Percentiles rank a stretch among this genome's conserved stretches.
Evolutionary conservation across 2,329 filamentous ascomycete genomes (phyloP).

Genomic region (Botrytis cinerea): DNA sequence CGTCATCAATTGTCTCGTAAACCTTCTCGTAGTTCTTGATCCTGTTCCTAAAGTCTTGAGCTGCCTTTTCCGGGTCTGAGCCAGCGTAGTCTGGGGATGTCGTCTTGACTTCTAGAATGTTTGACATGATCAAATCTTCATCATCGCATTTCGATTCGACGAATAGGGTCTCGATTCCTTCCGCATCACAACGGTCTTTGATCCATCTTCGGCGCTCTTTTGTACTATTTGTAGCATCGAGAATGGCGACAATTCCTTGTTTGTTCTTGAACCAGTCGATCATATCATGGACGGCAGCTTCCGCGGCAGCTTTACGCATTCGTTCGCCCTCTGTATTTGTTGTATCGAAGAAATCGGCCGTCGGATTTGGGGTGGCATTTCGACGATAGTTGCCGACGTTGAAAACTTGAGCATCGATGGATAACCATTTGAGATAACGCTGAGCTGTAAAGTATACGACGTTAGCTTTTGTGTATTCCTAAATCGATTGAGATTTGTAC

Average conservation of each 20-base stretch:
- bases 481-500: background rate
- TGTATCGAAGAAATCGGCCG: constrained; percentile 93
- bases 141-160: constrained; percentile 98
- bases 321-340: constrained; percentile 88
- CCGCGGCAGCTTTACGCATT: constrained; percentile 81
- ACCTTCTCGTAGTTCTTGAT: constrained; percentile 98
- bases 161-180: constrained; percentile 87
- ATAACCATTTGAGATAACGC: constrained; percentile 95
- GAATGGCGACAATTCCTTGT: constrained; percentile 83
- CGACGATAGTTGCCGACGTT: constrained; percentile 97
- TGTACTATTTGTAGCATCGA: constrained; percentile 96
- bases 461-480: background rate
- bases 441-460: constrained; percentile 60
- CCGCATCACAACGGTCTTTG: constrained; percentile 70
- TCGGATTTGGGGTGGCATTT: constrained; percentile 83
- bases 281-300: constrained; percentile 93
- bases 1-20: constrained; percentile 89
- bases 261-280: constrained; percentile 81
- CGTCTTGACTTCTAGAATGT: constrained; percentile 96
- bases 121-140: constrained; percentile 95
- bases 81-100: constrained; percentile 93
- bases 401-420: constrained; percentile 90
- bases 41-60: constrained; percentile 86
- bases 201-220: constrained; percentile 91
- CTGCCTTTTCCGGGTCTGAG: constrained; percentile 89